A percentile compares a stretch with the other conserved stretches of the same genome.
These are phyloP conservation scores for Sphenostylis stenocarpa DNA, from an alignment of 306 rosid species.

Conservation along the genomic window DNA sequence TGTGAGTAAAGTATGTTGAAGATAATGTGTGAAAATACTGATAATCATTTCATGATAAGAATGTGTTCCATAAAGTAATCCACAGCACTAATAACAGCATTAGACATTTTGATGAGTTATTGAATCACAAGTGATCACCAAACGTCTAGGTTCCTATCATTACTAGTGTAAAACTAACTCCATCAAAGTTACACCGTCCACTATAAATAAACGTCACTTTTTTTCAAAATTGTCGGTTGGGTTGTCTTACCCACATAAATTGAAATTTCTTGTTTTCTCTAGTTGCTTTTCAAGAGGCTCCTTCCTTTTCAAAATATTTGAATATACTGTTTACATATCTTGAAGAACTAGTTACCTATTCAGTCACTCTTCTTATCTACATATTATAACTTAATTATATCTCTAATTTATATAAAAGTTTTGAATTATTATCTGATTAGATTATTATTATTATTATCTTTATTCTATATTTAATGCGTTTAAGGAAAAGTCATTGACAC, in stretches of 20 bases:
- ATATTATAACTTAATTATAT: too few species aligned
- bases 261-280: background rate
- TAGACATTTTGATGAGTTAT: conserved; percentile 13
- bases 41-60: too few species aligned
- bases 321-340: background rate
- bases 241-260: background rate
- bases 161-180: background rate
- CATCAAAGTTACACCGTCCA: conserved; percentile 1
- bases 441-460: too few species aligned
- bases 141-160: background rate
- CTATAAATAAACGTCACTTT: background rate
- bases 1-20: too few species aligned
- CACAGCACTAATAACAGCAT: background rate
- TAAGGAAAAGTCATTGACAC: too few species aligned
- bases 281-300: background rate
- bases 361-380: too few species aligned
- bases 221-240: conserved; percentile 5
- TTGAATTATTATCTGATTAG: too few species aligned
- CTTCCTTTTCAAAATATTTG: background rate
- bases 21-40: too few species aligned
- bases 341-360: background rate
- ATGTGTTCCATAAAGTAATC: too few species aligned
- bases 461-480: too few species aligned
- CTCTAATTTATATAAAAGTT: too few species aligned
- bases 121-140: background rate